Evolutionary conservation across 257 asterid genomes (phyloP), one percentile per base, ranked within the genome.

Genomic region (Nicotiana paniculata): DNA sequence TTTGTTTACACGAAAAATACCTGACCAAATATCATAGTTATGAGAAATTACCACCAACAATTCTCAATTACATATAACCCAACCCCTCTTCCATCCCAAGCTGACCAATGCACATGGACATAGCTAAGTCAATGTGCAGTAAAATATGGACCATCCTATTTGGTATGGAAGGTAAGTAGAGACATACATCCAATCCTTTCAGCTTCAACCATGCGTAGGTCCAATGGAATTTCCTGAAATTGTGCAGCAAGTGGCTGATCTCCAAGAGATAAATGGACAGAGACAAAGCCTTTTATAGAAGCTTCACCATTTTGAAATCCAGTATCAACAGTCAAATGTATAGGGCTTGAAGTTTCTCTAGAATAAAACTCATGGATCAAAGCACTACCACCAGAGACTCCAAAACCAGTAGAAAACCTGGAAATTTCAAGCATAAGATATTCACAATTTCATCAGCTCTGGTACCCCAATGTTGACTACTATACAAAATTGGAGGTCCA

Each of bases 171-270:
- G 93, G 69, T 87, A 15, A 26, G 55, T 76, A 69, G 75, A 83
- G 54, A 86, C 97, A 26, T 92, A 93, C 99, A 94, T 84, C 98
- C 99, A 88, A 93, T 86, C 54, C 84, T 84, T 87, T 94, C 98
- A 15, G 97, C 99, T 89, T 94, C 99, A 82, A 94, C 89, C 98
- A 94, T 90, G 70, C 97, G 90, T 43, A 92, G 84, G 83, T 93
- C 98, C 88, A 93, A 84, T 0, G 97, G 94, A 85, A 96, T 92
- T 89, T 96, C 98, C 83, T 94, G 99, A 85, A 96, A 94, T 70
- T 96, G 98, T 16, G 97, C 91, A 64, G 99, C 99, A 83, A 96
- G 93, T 67, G 89, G 97, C 83, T 91, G 97, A 82, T 92, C 97
- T 81, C 99, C 97, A 82, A 96, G 94, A 76, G 97, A 92, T 75